Evolutionary conservation across 2,329 filamentous ascomycete genomes (phyloP).

Genomic region (Fusarium burgessii): DNA sequence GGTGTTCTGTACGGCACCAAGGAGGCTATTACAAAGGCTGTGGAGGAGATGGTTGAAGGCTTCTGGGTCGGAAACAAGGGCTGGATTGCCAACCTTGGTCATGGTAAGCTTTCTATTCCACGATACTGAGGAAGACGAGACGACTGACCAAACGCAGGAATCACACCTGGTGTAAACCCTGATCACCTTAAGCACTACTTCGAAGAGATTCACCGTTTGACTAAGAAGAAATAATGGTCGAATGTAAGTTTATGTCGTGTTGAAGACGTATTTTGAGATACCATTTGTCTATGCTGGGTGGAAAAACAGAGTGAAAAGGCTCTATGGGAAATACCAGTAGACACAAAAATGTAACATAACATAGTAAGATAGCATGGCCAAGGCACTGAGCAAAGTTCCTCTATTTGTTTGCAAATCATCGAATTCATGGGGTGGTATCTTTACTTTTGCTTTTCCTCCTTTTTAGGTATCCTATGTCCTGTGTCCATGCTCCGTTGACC

Average conservation of each 20-base stretch:
- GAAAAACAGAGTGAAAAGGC: conserved; percentile 6
- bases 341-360: conserved; percentile 40
- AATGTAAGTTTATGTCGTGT: not conserved
- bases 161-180: conserved; percentile 94
- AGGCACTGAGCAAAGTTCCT: conserved; percentile 3
- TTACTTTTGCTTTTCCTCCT: conserved; percentile 33
- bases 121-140: not conserved
- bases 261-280: conserved; percentile 8
- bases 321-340: conserved; percentile 2
- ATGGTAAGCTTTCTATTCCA: conserved; percentile 70
- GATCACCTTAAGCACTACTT: conserved; percentile 95
- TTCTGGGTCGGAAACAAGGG: conserved; percentile 85
- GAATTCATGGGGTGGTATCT: conserved; percentile 41
- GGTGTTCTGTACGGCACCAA: conserved; percentile 89
- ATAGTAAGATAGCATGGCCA: conserved; percentile 36
- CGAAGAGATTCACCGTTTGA: conserved; percentile 84
- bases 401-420: conserved; percentile 19
- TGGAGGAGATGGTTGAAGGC: conserved; percentile 87
- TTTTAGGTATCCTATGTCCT: not conserved
- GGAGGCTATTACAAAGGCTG: conserved; percentile 82
- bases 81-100: conserved; percentile 97
- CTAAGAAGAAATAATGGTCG: conserved; percentile 56
- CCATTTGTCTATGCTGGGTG: not conserved
- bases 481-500: conserved; percentile 3
- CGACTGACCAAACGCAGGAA: conserved; percentile 65